phyloP scores from a whole-genome alignment of 2,329 filamentous ascomycete genomes.

The Nannizzia gypsea region DNA sequence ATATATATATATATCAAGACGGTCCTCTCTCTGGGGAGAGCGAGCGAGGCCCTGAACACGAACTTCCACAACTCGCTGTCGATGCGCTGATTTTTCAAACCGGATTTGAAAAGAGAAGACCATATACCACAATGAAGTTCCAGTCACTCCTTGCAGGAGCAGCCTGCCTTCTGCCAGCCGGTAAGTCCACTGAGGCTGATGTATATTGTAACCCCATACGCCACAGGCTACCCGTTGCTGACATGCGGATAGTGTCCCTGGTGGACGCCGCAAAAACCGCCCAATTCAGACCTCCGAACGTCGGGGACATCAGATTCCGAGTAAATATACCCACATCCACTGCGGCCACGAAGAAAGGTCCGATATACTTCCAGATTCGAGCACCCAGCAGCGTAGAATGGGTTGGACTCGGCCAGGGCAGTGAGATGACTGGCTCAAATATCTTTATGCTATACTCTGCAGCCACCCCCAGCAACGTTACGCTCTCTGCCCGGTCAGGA shows the following conservation, averaged over 20 bases:
- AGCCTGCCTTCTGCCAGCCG: background rate
- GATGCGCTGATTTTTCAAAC: background rate
- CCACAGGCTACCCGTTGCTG: background rate
- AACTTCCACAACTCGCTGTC: too few species aligned
- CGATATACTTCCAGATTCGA: slow-evolving; percentile 48
- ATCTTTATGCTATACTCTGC: slow-evolving; percentile 50
- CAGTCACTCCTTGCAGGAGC: background rate
- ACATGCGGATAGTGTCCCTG: background rate
- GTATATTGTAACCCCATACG: too few species aligned
- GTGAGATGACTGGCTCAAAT: slow-evolving; percentile 42
- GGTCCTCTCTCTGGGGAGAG: background rate
- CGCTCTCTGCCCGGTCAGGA: slow-evolving; percentile 42
- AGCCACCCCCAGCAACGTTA: slow-evolving; percentile 40
- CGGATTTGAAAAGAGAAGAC: background rate
- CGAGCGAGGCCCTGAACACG: too few species aligned
- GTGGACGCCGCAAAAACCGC: slow-evolving; percentile 14
- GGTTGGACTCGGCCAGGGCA: slow-evolving; percentile 46
- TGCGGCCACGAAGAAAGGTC: slow-evolving; percentile 39
- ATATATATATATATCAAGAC: background rate
- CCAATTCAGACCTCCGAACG: slow-evolving; percentile 15
- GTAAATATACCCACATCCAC: slow-evolving; percentile 46
- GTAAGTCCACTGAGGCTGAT: background rate
- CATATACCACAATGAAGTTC: background rate
- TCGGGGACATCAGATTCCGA: slow-evolving; percentile 28
- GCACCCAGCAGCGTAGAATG: slow-evolving; percentile 43